These are phyloP conservation scores for Fusarium brachygibbosum DNA, from an alignment of 2,329 filamentous ascomycete species.

Conservation along the genomic window DNA sequence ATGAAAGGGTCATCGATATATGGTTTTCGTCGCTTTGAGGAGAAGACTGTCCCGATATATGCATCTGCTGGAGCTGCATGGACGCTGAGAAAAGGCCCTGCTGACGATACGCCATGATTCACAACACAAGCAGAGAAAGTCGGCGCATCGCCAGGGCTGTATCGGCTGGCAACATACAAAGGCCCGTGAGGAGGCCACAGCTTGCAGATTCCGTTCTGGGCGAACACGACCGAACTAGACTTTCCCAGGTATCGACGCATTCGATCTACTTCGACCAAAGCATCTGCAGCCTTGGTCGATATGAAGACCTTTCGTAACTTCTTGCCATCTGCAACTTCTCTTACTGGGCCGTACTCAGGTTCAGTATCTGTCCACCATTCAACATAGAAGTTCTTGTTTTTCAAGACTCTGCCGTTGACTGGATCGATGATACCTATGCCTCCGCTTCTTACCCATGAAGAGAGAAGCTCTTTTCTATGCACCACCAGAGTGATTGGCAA, in stretches of 20 bases:
- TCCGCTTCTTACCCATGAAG: background rate
- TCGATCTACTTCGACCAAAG: constrained; percentile 5
- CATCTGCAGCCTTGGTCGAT: constrained; percentile 18
- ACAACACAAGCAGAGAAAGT: constrained; percentile 18
- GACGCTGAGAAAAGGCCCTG: constrained; percentile 15
- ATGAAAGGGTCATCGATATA: constrained; percentile 3
- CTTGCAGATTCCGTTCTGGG: constrained; percentile 22
- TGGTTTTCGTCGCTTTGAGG: background rate
- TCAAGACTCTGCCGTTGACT: background rate
- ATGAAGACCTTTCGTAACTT: constrained; percentile 17
- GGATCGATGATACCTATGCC: constrained; percentile 9
- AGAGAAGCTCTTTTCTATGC: constrained; percentile 10
- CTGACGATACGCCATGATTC: constrained; percentile 17
- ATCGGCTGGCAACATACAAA: constrained; percentile 12
- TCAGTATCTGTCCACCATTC: constrained; percentile 21
- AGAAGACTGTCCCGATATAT: constrained; percentile 11
- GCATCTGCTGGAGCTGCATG: constrained; percentile 13
- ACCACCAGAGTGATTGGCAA: constrained; percentile 13
- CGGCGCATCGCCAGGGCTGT: background rate
- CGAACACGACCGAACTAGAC: constrained; percentile 12
- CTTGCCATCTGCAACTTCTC: constrained; percentile 12
- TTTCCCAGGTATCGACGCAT: constrained; percentile 5
- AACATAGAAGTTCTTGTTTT: constrained; percentile 8
- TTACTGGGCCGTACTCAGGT: constrained; percentile 12
- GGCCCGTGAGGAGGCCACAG: constrained; percentile 20